These are phyloP conservation scores for Mortierella sp. DNA, from an alignment of 371 early-diverging fungal genomes.

Conservation along the genomic window DNA sequence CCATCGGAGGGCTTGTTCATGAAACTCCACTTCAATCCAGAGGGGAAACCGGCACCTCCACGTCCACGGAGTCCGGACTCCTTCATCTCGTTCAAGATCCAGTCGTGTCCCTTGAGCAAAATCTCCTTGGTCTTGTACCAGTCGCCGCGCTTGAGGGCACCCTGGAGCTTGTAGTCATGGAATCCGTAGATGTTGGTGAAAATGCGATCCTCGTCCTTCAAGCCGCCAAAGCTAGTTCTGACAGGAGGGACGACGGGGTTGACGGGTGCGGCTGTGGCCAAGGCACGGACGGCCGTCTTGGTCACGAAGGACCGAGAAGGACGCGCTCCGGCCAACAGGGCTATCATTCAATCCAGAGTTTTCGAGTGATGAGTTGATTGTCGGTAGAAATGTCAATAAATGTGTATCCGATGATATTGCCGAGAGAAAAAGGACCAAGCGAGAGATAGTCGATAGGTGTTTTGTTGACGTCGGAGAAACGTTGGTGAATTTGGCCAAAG, in stretches of 20 bases:
- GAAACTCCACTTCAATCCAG: slow-evolving; percentile 98
- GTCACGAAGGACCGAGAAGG: slow-evolving; percentile 24
- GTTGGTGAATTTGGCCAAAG: neutral
- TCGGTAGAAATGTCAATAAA: neutral
- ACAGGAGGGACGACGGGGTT: slow-evolving; percentile 60
- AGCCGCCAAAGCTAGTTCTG: slow-evolving; percentile 75
- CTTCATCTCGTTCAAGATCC: slow-evolving; percentile 98
- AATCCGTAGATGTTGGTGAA: slow-evolving; percentile 96
- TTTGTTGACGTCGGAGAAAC: neutral
- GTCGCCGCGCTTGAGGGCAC: slow-evolving; percentile 95
- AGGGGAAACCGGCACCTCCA: slow-evolving; percentile 98
- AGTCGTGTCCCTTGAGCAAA: slow-evolving; percentile 94
- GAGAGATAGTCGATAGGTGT: neutral
- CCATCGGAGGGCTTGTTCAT: slow-evolving; percentile 96
- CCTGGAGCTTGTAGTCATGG: slow-evolving; percentile 92
- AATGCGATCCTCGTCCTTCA: slow-evolving; percentile 95
- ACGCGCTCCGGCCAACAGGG: slow-evolving; percentile 52
- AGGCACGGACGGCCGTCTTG: slow-evolving; percentile 46
- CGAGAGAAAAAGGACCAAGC: neutral
- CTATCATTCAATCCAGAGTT: slow-evolving; percentile 11
- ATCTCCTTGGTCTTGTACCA: slow-evolving; percentile 99
- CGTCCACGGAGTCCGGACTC: slow-evolving; percentile 96
- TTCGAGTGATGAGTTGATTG: neutral
- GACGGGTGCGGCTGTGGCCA: slow-evolving; percentile 47
- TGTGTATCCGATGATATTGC: neutral